Evolutionary conservation across 495 filamentous ascomycete genomes (phyloP), one percentile per base, ranked within the genome.

Genomic region (Hypoxylon lienhwacheense): DNA sequence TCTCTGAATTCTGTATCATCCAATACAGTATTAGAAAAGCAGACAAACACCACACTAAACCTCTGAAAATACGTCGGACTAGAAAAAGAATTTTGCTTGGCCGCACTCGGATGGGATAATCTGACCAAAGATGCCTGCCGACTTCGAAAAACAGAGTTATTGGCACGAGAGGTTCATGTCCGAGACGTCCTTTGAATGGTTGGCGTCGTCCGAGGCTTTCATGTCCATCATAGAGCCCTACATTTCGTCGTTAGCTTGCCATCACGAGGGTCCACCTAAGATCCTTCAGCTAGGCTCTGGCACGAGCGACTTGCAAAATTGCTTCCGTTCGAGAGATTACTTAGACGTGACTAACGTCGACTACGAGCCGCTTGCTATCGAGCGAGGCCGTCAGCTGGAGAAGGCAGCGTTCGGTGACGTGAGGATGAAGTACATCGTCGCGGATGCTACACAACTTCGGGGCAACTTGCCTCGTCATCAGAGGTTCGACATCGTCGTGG

Each of bases 201-300:
- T 76, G 17, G 21, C 54, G 4, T 48, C 70, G 20, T 76, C 72
- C 2, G 22, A 51, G 1, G 55, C 48, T 3, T 73, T 75, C 48
- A 61, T 73, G 42, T 28, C 48, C 7, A 52, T 70, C 34, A 31
- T 74, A 24, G 47, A 55, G 29, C 68, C 68, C 4, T 44, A 65
- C 48, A 65, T 76, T 7, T 28, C 26, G 1, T 25, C 22, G 6
- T 10, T 11, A 22, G 61, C 40, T 12, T 39, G 2, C 42, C 41
- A 1, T 47, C 37, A 0, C 29, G 41, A n/a, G 22, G 26, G 19
- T 19, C 21, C 15, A 2, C 35, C 43, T 1, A 46, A 36, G 19
- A 70, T 76, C 24, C 64, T 76, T 2, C 68, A 76, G 16, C 21
- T 75, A 3, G 73, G 73, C 25, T 66, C 59, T 5, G 73, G 73